Evolutionary conservation across 169 alveolate species (phyloP).

Genomic region (Eimeria acervulina): DNA sequence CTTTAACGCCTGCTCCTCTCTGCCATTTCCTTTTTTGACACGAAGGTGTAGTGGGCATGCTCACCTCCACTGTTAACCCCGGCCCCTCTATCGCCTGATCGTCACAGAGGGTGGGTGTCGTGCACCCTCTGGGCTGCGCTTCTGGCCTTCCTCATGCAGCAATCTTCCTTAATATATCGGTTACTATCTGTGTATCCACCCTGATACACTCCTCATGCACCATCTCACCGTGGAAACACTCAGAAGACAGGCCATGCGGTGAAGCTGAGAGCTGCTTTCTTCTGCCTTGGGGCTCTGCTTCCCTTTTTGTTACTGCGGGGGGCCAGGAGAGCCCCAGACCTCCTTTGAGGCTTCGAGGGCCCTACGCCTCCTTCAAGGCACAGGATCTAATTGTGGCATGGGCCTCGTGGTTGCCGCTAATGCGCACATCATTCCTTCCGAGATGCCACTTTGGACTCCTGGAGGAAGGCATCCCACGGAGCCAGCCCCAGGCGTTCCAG

Average conservation of each 20-base stretch:
- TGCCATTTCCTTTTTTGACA: not conserved
- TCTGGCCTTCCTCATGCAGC: constrained; percentile 24
- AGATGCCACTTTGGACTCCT: not conserved
- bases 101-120: constrained; percentile 25
- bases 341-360: not conserved
- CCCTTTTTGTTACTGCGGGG: not conserved
- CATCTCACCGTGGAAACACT: not conserved
- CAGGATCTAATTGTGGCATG: not conserved
- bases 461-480: not conserved
- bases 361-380: not conserved
- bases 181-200: not conserved
- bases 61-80: not conserved
- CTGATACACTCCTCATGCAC: not conserved
- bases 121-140: not conserved
- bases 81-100: not conserved
- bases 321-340: not conserved
- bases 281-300: not conserved
- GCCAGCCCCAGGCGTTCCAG: not conserved
- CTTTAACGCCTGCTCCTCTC: not conserved
- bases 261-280: not conserved
- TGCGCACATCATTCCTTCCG: not conserved
- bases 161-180: not conserved
- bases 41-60: not conserved
- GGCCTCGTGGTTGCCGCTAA: not conserved
- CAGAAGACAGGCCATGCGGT: not conserved